A percentile compares a stretch with the other conserved stretches of the same genome.
Evolutionary conservation across 140 eudicot species (phyloP).

Genomic region (Bidens hawaiensis): DNA sequence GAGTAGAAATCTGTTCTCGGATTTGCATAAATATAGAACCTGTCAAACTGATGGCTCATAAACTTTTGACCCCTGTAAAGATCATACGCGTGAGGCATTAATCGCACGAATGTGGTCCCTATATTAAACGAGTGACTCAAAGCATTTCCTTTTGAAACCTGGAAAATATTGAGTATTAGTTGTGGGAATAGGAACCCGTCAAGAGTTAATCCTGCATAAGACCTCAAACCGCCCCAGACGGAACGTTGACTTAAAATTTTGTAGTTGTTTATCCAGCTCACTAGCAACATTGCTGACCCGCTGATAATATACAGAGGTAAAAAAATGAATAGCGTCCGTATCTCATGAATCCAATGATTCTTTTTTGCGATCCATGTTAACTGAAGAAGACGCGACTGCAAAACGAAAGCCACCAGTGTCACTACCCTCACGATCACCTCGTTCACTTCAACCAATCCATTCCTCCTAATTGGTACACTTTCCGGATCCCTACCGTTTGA

Average conservation of each 20-base stretch:
- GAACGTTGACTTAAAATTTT: slow-evolving; percentile 6
- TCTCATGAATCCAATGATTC: slow-evolving; percentile 37
- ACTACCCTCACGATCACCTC: slow-evolving; percentile 57
- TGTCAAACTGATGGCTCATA: slow-evolving; percentile 22
- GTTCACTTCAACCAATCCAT: slow-evolving; percentile 50
- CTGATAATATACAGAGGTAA: slow-evolving; percentile 40
- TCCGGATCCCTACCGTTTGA: slow-evolving; percentile 14
- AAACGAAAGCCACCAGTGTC: slow-evolving; percentile 51
- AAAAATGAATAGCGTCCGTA: slow-evolving; percentile 24
- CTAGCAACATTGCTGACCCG: slow-evolving; percentile 30
- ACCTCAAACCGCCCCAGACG: slow-evolving; percentile 42
- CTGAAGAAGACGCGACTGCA: slow-evolving; percentile 53
- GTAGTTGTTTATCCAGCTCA: slow-evolving; percentile 28
- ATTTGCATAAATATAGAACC: slow-evolving; percentile 42
- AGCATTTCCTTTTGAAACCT: slow-evolving; percentile 34
- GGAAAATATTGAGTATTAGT: slow-evolving; percentile 44
- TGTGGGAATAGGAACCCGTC: slow-evolving; percentile 72
- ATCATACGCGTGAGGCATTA: slow-evolving; percentile 65
- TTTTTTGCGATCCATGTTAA: slow-evolving; percentile 47
- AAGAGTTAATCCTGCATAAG: slow-evolving; percentile 55
- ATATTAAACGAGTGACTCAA: slow-evolving; percentile 39
- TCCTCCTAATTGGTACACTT: slow-evolving; percentile 15
- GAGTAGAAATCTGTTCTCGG: slow-evolving; percentile 58
- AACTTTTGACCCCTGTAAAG: slow-evolving; percentile 37
- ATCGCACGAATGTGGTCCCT: slow-evolving; percentile 55